Evolutionary conservation across 805 yeast genomes (phyloP).

Genomic region (Starmerella powellii): DNA sequence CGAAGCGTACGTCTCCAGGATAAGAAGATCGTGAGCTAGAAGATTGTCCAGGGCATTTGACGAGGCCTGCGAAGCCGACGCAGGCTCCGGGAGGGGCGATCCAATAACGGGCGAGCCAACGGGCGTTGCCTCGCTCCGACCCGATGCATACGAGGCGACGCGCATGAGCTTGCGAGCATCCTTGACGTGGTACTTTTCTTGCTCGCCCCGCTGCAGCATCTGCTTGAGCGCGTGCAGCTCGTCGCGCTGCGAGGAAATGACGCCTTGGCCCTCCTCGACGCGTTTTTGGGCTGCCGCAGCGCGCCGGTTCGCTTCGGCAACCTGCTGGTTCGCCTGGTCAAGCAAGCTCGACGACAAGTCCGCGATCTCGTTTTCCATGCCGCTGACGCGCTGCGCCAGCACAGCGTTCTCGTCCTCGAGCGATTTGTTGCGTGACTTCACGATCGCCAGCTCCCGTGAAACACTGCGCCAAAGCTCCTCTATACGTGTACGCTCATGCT

Average conservation of each 20-base stretch:
- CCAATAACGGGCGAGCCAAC: not conserved
- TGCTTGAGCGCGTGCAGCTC: conserved; percentile 50
- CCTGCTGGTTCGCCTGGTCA: conserved; percentile 52
- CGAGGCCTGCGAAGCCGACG: conserved; percentile 3
- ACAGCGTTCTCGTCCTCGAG: conserved; percentile 14
- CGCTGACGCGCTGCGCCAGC: conserved; percentile 8
- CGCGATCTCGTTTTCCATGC: conserved; percentile 48
- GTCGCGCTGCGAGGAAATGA: conserved; percentile 50
- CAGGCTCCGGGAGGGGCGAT: no score
- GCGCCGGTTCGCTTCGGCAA: conserved; percentile 63
- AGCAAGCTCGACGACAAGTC: conserved; percentile 43
- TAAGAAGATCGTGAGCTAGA: conserved; percentile 13
- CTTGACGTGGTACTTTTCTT: not conserved
- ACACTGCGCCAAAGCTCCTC: conserved; percentile 24
- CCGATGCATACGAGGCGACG: not conserved
- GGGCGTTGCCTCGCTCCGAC: no score
- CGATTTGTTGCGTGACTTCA: not conserved
- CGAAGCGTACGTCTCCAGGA: conserved; percentile 21
- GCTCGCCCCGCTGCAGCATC: conserved; percentile 33
- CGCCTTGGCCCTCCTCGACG: conserved; percentile 52
- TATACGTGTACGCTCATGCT: conserved; percentile 24
- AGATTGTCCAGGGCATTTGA: conserved; percentile 8
- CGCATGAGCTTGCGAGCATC: not conserved
- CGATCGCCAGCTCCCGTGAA: conserved; percentile 17
- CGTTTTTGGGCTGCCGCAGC: conserved; percentile 45